A percentile compares a stretch with the other conserved stretches of the same genome.
phyloP scores from a whole-genome alignment of 352 stramenopile species.

The Achlya hypogyna region DNA sequence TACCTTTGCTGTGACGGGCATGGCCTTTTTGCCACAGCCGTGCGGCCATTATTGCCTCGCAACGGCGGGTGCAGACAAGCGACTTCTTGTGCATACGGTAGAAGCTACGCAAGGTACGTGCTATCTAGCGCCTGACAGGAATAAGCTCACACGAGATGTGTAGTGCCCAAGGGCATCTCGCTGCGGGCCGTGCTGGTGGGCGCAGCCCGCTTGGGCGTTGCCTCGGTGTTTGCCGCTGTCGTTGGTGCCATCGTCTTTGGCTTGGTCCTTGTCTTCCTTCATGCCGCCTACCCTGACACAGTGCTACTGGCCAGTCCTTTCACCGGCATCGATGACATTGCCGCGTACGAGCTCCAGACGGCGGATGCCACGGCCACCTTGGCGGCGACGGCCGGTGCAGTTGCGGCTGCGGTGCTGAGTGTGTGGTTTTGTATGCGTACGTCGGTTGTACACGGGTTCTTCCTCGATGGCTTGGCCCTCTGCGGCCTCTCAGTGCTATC shows the following conservation, averaged over 20 bases:
- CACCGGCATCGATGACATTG: not conserved
- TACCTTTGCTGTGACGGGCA: conserved; percentile 74
- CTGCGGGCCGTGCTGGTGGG: conserved; percentile 24
- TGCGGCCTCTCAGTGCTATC: conserved; percentile 33
- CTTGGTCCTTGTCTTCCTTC: conserved; percentile 1
- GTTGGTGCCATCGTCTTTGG: not conserved
- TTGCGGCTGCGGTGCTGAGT: not conserved
- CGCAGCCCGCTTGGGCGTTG: not conserved
- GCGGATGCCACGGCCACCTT: conserved; percentile 11
- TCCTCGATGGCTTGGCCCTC: conserved; percentile 39
- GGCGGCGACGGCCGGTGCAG: not conserved
- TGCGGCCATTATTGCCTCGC: conserved; percentile 40
- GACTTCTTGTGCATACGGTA: conserved; percentile 42
- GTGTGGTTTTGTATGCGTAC: not conserved
- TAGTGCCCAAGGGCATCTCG: conserved; percentile 38
- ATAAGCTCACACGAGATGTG: conserved; percentile 25
- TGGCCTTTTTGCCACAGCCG: conserved; percentile 49
- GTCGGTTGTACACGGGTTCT: conserved; percentile 24
- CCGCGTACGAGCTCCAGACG: conserved; percentile 7
- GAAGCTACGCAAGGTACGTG: conserved; percentile 33
- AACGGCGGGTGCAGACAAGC: conserved; percentile 70
- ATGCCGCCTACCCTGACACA: not conserved
- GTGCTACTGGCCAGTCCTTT: conserved; percentile 6
- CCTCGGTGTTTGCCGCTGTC: not conserved
- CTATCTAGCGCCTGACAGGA: not conserved